phyloP scores from a whole-genome alignment of 768 basidiomycete species.

The Tulasnella sp. region DNA sequence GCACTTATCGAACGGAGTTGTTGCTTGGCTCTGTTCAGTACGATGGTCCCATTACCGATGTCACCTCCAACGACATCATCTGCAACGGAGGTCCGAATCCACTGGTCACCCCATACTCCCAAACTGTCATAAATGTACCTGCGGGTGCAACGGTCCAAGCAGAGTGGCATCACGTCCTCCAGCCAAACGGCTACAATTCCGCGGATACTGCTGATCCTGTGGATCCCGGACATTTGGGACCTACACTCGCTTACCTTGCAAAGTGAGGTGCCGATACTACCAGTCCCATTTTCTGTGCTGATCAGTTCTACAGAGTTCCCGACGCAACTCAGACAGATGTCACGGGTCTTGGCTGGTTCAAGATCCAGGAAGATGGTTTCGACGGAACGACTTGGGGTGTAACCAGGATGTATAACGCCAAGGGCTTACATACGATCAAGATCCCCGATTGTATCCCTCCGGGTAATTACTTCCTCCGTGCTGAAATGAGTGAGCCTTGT shows the following conservation, averaged over 20 bases:
- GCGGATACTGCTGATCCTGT: conserved; percentile 43
- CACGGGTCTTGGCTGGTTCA: conserved; percentile 46
- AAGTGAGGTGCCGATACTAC: conserved; percentile 21
- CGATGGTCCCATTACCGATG: conserved; percentile 45
- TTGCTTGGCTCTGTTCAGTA: conserved; percentile 21
- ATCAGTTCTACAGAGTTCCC: conserved; percentile 29
- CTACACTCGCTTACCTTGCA: conserved; percentile 45
- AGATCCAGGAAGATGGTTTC: conserved; percentile 39
- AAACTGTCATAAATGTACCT: conserved; percentile 39
- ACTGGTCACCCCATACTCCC: conserved; percentile 31
- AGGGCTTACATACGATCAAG: conserved; percentile 44
- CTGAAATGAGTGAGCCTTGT: conserved; percentile 33
- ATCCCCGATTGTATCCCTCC: conserved; percentile 42
- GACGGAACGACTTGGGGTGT: conserved; percentile 37
- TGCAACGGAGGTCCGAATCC: conserved; percentile 57
- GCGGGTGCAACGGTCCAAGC: conserved; percentile 48
- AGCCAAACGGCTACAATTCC: conserved; percentile 36
- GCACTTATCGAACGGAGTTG: not conserved
- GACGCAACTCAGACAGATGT: conserved; percentile 41
- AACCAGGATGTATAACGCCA: conserved; percentile 40
- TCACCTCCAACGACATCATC: conserved; percentile 47
- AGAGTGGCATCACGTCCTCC: conserved; percentile 46
- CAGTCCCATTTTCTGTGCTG: not conserved
- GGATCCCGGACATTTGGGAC: conserved; percentile 36
- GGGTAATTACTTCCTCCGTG: conserved; percentile 45